Base-by-base conservation (phyloP, 2,329 filamentous ascomycete genomes). In the Penicillium corylophilum region DNA sequence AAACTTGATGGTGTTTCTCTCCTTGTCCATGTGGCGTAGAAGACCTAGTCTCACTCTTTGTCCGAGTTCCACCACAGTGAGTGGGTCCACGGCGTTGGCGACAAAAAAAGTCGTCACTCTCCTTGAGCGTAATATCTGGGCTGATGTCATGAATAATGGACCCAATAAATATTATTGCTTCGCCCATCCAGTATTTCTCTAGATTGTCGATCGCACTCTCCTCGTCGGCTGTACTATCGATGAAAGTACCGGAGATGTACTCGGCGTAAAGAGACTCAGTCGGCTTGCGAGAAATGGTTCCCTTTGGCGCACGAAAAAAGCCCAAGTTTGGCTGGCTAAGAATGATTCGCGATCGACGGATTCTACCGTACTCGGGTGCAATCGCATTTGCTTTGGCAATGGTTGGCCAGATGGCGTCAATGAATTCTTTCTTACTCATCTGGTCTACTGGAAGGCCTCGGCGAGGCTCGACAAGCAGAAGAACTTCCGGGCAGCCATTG, bases 381-480 rank as follows among this genome's bases (percentile, higher is more conserved):
- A 44, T 52, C 3, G 45, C 23, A 24, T 59, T 59, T 10, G 56
- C 56, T 35, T 52, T 15, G 2, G 36, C 44, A 20, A 59, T 46
- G 2, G 44, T 43, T 8, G 56, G 56, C 56, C 56, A 59, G 18
- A 59, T 56, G 22, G 50, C 28, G 35, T 59, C 54, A 13, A 59
- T 51, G 10, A 56, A 56, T 20, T 56, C 56, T 18, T 52, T 56
- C 33, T 58, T 58, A 38, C 47, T 56, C 54, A 56, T 53, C 5
- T 40, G 46, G 24, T 53, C 50, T 18, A 50, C 40, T 12, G 53
- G 50, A 15, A 50, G 50, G 8, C 46, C 44, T 9, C 43, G 31
- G 23, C 41, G 35, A 13, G 56, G 57, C 28, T 60, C 57, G n/a
- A 60, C 48, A n/a, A 60, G 41, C 9, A 60, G 49, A 22, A 53